Evolutionary conservation across 2,329 filamentous ascomycete species (phyloP).

Genomic region (Fusarium redolens): DNA sequence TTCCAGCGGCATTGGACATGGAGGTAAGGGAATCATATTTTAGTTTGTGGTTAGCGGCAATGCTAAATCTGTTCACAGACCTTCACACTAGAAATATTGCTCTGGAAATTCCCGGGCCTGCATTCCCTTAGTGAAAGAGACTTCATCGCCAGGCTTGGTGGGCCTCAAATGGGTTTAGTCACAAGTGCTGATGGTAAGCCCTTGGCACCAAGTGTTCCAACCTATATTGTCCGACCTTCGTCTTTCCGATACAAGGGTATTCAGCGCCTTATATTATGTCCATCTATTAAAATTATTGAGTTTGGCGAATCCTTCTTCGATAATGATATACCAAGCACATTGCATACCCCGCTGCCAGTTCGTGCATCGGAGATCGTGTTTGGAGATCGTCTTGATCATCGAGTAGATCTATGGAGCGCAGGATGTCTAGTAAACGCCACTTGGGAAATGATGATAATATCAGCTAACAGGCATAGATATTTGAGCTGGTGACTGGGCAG

Average conservation of each 20-base stretch:
- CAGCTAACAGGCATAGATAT: slow-evolving; percentile 25
- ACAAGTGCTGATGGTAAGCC: background rate
- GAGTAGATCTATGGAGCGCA: slow-evolving; percentile 39
- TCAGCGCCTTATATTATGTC: background rate
- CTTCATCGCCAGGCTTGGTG: slow-evolving; percentile 17
- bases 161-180: slow-evolving; percentile 13
- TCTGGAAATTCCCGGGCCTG: slow-evolving; percentile 3
- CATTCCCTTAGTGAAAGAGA: slow-evolving; percentile 1
- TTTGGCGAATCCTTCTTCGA: slow-evolving; percentile 38
- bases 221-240: slow-evolving; percentile 19
- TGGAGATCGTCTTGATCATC: slow-evolving; percentile 24
- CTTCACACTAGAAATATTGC: slow-evolving; percentile 35
- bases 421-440: slow-evolving; percentile 31
- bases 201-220: slow-evolving; percentile 4
- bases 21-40: slow-evolving; percentile 10
- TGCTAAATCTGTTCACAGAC: slow-evolving; percentile 19
- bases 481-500: slow-evolving; percentile 42
- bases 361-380: slow-evolving; percentile 40
- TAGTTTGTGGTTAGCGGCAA: background rate
- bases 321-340: background rate
- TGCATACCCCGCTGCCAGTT: slow-evolving; percentile 31
- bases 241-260: background rate
- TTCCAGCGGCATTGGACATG: slow-evolving; percentile 27
- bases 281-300: slow-evolving; percentile 38
- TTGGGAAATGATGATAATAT: rapidly evolving